Evolutionary conservation across 495 filamentous ascomycete genomes (phyloP).

Genomic region (Physcia stellaris): DNA sequence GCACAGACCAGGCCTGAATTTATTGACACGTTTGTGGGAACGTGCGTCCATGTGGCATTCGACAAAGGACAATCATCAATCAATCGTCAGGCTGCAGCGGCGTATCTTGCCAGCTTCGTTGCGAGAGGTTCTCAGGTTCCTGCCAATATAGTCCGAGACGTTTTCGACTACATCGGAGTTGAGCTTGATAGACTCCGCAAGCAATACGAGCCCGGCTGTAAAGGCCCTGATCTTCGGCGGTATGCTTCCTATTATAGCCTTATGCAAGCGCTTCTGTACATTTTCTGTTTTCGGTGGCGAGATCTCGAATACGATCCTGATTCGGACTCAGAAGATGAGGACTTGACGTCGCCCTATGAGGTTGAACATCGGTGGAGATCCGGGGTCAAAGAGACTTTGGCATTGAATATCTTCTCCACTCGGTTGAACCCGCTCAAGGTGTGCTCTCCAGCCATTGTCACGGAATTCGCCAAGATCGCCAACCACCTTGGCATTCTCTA

Average conservation of each 20-base stretch:
- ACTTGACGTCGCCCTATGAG: slow-evolving; percentile 38
- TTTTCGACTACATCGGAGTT: slow-evolving; percentile 59
- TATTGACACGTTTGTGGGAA: slow-evolving; percentile 67
- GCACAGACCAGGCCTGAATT: slow-evolving; percentile 61
- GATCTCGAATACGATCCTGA: slow-evolving; percentile 54
- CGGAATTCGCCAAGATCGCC: slow-evolving; percentile 77
- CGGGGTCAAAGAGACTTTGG: slow-evolving; percentile 56
- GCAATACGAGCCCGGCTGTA: slow-evolving; percentile 51
- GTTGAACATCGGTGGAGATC: slow-evolving; percentile 61
- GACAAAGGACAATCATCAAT: slow-evolving; percentile 48
- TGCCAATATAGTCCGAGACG: slow-evolving; percentile 56
- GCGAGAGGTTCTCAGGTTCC: slow-evolving; percentile 72
- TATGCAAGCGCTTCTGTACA: slow-evolving; percentile 79
- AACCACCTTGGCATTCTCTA: slow-evolving; percentile 76
- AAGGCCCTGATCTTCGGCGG: slow-evolving; percentile 68
- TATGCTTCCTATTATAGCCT: slow-evolving; percentile 80
- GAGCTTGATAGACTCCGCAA: slow-evolving; percentile 56
- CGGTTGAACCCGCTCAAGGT: slow-evolving; percentile 91
- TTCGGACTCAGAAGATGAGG: slow-evolving; percentile 23
- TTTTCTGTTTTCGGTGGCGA: slow-evolving; percentile 97
- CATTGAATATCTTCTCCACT: slow-evolving; percentile 63
- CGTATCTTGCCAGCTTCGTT: slow-evolving; percentile 90
- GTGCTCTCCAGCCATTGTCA: slow-evolving; percentile 83
- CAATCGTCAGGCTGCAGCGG: slow-evolving; percentile 66
- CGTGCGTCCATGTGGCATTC: slow-evolving; percentile 56